These are phyloP conservation scores for Erythrophleum fordii DNA, from an alignment of 306 rosid species.

Conservation along the genomic window DNA sequence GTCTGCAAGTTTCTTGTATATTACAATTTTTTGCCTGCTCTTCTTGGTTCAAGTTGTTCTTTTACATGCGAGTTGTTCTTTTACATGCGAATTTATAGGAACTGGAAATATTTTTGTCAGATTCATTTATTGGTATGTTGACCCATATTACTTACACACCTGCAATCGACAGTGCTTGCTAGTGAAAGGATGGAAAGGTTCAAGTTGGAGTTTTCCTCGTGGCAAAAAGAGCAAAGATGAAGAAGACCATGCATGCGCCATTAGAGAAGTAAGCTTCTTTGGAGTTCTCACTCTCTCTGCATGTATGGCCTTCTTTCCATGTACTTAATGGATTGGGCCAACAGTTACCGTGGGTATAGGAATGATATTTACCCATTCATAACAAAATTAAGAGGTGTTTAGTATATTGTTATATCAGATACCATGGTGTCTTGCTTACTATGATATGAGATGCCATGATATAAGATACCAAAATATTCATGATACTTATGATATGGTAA, in stretches of 20 bases:
- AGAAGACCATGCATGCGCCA: slow-evolving; percentile 96
- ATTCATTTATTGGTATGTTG: slow-evolving; percentile 24
- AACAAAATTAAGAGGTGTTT: background rate
- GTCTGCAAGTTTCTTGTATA: background rate
- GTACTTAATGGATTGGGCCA: background rate
- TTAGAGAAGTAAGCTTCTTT: slow-evolving; percentile 81
- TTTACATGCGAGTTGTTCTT: background rate
- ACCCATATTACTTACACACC: slow-evolving; percentile 31
- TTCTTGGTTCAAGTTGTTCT: background rate
- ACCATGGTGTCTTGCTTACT: no score
- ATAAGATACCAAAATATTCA: no score
- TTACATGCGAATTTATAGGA: background rate
- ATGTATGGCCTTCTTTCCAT: slow-evolving; percentile 15
- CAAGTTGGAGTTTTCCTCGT: slow-evolving; percentile 99
- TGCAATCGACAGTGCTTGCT: slow-evolving; percentile 77
- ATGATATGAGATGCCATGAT: no score
- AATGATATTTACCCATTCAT: slow-evolving; percentile 16
- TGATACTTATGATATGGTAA: no score
- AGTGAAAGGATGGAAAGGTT: slow-evolving; percentile 99
- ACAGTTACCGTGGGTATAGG: slow-evolving; percentile 16
- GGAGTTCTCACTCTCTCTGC: slow-evolving; percentile 16
- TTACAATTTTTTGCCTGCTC: background rate
- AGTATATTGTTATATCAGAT: no score
- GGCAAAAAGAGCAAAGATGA: slow-evolving; percentile 98
- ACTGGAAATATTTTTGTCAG: slow-evolving; percentile 4